Evolutionary conservation across 352 stramenopile species (phyloP), one percentile per base, ranked within the genome.

Genomic region (Pythium sp.): DNA sequence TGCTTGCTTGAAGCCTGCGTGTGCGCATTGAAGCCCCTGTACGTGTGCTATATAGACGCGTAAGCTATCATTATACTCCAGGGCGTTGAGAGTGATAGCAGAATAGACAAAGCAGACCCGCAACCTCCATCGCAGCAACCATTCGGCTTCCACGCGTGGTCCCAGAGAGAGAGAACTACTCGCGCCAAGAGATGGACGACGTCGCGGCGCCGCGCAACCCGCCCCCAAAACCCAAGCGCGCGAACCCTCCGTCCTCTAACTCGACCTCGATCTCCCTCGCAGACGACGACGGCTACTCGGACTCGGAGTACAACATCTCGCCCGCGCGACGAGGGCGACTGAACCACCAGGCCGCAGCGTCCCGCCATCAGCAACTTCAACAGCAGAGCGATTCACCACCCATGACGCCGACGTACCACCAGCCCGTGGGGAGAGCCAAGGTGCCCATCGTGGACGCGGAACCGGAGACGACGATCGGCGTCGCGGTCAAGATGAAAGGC

Each of bases 401-500:
- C 2, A 72, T 81, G 63, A 91, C 87, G 30, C 87, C 87, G 20
- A 87, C 73, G 18, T 91, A 91, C 59, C 73, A 75, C 3, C 75
- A 62, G 11, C 56, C 32, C 20, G 56, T 74, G 5, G 64, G 72
- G 4, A 80, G 82, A 9, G 71, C 74, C 15, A 91, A 90, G 28
- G 73, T 91, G 24, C 80, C 87, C 7, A 92, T 91, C 49, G 73
- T 94, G 14, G 87, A 94, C 53, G 80, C 81, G 1, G 87, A 94
- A 54, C 75, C 87, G 3, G 87, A 95, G 67, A 95, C 87, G 2
- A 93, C 86, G 38, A 95, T 95, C 68, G 87, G 87, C 22, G 81
- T 74, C 9, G 84, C 84, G 0, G 87, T 95, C 30, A 93, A 93
- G 75, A 93, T 95, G 90, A 96, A 92, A 74, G 91, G 90, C 47